phyloP scores from a whole-genome alignment of 2,329 filamentous ascomycete species.

The Metarhizium robertsii region DNA sequence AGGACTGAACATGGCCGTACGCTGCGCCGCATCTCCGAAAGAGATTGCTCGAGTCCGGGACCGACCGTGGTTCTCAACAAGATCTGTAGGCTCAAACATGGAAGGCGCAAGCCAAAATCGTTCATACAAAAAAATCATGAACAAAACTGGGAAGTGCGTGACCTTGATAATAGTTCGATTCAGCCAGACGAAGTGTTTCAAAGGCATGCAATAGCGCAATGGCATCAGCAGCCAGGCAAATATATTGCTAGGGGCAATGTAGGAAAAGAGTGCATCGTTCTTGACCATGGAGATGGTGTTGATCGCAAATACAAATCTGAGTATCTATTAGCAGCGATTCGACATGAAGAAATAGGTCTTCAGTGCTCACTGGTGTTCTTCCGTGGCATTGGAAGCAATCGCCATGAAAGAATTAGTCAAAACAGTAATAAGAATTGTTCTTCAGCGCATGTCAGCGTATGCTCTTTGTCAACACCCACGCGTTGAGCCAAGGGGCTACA shows the following conservation, averaged over 20 bases:
- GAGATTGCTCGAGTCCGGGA: slow-evolving; percentile 40
- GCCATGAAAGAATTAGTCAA: slow-evolving; percentile 94
- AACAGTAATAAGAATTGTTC: slow-evolving; percentile 89
- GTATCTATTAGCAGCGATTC: slow-evolving; percentile 5
- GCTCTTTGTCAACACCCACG: background rate
- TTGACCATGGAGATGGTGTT: slow-evolving; percentile 98
- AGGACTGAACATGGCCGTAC: slow-evolving; percentile 63
- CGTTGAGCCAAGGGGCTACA: slow-evolving; percentile 15
- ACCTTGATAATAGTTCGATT: slow-evolving; percentile 89
- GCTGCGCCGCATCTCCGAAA: slow-evolving; percentile 45
- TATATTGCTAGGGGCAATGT: slow-evolving; percentile 84
- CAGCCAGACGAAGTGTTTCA: slow-evolving; percentile 71
- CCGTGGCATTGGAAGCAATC: slow-evolving; percentile 84
- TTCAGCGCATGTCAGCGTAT: slow-evolving; percentile 15
- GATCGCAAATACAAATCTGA: slow-evolving; percentile 78
- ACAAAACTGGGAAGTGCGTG: slow-evolving; percentile 81
- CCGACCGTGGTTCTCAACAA: slow-evolving; percentile 62
- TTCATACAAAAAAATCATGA: slow-evolving; percentile 82
- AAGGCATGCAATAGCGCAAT: slow-evolving; percentile 67
- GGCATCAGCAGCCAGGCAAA: slow-evolving; percentile 85
- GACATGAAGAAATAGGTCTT: background rate
- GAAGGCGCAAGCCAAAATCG: slow-evolving; percentile 64
- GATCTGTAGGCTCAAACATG: slow-evolving; percentile 74
- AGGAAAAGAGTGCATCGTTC: slow-evolving; percentile 92
- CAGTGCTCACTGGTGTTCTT: slow-evolving; percentile 63